Base-by-base conservation (phyloP, 306 rosid genomes). In the Lathyrus tuberosus region DNA sequence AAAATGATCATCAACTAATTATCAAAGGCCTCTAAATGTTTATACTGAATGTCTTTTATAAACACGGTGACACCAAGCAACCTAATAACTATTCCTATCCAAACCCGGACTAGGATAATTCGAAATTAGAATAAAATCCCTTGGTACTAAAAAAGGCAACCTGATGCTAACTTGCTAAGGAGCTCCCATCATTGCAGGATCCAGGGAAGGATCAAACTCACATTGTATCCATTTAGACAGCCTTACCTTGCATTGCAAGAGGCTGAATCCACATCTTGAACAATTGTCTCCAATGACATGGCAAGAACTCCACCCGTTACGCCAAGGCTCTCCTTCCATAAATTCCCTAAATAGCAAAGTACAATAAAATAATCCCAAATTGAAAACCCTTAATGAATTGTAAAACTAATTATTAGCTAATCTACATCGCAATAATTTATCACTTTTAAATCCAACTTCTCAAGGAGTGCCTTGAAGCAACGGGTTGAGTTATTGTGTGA, bases 271-370 rank as follows among this genome's bases (percentile, higher is more conserved):
- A 35, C 46, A 33, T 35, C 65, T 35, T 17, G 44, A 60, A 60
- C 26, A 37, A 16, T 9, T 60, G 65, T 24, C 46, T 15, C 26
- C 65, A 33, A 31, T 60, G n/a, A 33, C 26, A 60, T 1, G 65
- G 43, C 26, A 60, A 16, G 24, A 60, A 60, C 65, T 60, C 65
- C 65, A 35, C 35, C 65, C 65, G 16, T 15, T 60, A 33, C 10
- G 46, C 44, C 46, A 60, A 35, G 24, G 14, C 28, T 15, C 43
- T 59, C 65, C 22, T 58, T 58, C 65, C 37, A 60, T 33, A 60
- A 60, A 60, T 33, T 35, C 65, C 65, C 65, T 35, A 60, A 60
- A 35, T 60, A 60, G 46, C 46, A 60, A 60, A 60, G 65, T 15
- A 35, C 48, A 38, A 38, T 17, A 62, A 62, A 64, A 43, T 54